These are phyloP conservation scores for Aspergillus campestris DNA, from an alignment of 495 filamentous ascomycete genomes.

Conservation along the genomic window DNA sequence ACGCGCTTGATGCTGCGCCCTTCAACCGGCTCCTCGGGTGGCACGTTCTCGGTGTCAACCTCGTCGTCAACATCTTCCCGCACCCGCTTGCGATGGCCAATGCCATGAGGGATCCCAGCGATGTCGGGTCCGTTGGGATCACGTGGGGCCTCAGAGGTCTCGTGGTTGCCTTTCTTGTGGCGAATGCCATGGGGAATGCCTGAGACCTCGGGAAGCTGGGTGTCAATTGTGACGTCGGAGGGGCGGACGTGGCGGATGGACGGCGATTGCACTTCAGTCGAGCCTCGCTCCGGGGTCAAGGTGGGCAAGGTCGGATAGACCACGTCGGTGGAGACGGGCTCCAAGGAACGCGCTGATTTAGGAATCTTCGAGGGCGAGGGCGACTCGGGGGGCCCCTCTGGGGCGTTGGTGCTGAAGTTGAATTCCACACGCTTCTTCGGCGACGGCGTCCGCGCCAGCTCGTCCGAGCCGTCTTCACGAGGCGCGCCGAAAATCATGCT, in stretches of 20 bases:
- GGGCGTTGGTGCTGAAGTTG: conserved; percentile 43
- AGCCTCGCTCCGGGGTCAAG: conserved; percentile 28
- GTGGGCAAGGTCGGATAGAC: conserved; percentile 35
- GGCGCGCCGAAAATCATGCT: conserved; percentile 36
- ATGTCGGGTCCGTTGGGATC: conserved; percentile 22
- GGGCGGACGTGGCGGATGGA: conserved; percentile 32
- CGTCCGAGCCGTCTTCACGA: conserved; percentile 11
- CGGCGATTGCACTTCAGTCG: conserved; percentile 11
- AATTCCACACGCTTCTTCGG: conserved; percentile 56
- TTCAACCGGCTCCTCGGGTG: conserved; percentile 25
- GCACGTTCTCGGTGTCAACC: conserved; percentile 36
- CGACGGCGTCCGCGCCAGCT: conserved; percentile 31
- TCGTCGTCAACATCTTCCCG: conserved; percentile 36
- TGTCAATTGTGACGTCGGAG: conserved; percentile 17
- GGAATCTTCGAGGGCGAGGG: conserved; percentile 40
- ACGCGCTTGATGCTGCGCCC: conserved; percentile 36
- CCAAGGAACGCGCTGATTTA: conserved; percentile 11
- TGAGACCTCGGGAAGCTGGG: conserved; percentile 22
- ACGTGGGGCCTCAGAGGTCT: conserved; percentile 22
- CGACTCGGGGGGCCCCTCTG: conserved; percentile 26
- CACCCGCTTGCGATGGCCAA: conserved; percentile 65
- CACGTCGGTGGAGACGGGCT: conserved; percentile 23
- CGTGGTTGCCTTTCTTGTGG: conserved; percentile 64
- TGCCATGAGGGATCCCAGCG: conserved; percentile 54
- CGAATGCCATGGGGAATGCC: conserved; percentile 59